A percentile compares a stretch with the other conserved stretches of the same genome.
phyloP scores from a whole-genome alignment of 305 asterid species.

The Euphrasia arctica region DNA sequence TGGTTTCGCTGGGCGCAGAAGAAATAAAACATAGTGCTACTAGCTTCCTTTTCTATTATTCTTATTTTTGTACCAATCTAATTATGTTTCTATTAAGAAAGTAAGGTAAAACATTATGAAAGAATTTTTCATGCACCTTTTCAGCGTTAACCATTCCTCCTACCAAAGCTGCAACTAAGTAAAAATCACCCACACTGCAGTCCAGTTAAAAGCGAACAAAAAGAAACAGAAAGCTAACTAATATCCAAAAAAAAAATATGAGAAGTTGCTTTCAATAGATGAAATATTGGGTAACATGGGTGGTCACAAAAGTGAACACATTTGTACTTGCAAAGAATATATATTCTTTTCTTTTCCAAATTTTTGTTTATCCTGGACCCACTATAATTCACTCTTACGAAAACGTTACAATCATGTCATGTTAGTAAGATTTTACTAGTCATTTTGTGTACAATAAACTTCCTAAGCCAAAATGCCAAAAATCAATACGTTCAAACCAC shows the following conservation, averaged over 20 bases:
- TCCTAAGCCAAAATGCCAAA: no score
- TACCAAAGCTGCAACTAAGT: slow-evolving; percentile 22
- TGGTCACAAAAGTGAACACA: no score
- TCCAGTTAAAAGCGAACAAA: not conserved
- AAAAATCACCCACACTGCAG: not conserved
- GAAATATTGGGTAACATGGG: no score
- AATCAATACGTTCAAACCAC: no score
- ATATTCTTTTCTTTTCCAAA: not conserved
- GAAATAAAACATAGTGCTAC: slow-evolving; percentile 28
- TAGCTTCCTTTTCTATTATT: slow-evolving; percentile 15
- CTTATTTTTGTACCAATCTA: not conserved
- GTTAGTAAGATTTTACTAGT: no score
- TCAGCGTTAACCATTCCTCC: slow-evolving; percentile 6
- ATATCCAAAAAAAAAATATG: not conserved
- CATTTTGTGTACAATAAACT: no score
- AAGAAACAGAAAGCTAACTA: not conserved
- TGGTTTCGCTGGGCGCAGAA: slow-evolving; percentile 2
- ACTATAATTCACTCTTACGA: not conserved
- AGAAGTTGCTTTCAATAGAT: no score
- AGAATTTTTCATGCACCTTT: not conserved
- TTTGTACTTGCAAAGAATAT: not conserved
- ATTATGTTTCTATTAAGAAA: slow-evolving; percentile 6
- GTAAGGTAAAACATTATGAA: not conserved
- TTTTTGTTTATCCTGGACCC: not conserved
- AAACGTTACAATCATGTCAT: no score